Evolutionary conservation across 169 alveolate genomes (phyloP).

Genomic region (Plasmodium berghei): DNA sequence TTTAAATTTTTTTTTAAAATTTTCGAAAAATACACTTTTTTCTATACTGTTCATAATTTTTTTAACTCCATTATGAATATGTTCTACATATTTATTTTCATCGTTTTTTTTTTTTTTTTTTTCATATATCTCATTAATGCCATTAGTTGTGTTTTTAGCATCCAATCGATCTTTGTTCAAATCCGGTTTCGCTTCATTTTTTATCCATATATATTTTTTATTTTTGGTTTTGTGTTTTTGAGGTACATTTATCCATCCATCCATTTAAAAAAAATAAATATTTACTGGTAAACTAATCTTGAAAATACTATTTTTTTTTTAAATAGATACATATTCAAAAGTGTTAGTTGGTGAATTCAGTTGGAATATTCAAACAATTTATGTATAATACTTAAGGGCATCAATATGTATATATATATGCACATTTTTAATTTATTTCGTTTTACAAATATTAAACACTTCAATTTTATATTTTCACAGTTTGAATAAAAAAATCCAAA

Average conservation of each 20-base stretch:
- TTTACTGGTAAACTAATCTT: no score
- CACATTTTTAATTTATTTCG: no score
- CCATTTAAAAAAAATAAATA: constrained; percentile 28
- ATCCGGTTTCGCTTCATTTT: neutral
- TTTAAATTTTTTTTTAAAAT: constrained; percentile 18
- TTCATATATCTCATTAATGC: neutral
- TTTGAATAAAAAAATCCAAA: no score
- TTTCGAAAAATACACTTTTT: constrained; percentile 39
- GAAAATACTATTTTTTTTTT: no score
- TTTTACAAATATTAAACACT: no score
- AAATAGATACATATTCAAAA: no score
- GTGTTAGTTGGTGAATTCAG: no score
- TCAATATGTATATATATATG: no score
- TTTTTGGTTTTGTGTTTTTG: constrained; percentile 1
- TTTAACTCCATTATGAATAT: constrained; percentile 20
- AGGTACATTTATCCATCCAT: constrained; percentile 35
- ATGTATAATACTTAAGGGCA: no score
- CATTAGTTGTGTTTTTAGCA: neutral
- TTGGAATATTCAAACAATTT: no score
- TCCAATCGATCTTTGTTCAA: neutral
- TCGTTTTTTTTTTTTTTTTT: neutral
- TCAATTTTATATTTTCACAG: no score
- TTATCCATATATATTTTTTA: neutral
- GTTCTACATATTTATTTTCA: constrained; percentile 7
- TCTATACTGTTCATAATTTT: constrained; percentile 23